Evolutionary conservation across 257 asterid species (phyloP), one percentile per base, ranked within the genome.

Genomic region (Cruciata laevipes): DNA sequence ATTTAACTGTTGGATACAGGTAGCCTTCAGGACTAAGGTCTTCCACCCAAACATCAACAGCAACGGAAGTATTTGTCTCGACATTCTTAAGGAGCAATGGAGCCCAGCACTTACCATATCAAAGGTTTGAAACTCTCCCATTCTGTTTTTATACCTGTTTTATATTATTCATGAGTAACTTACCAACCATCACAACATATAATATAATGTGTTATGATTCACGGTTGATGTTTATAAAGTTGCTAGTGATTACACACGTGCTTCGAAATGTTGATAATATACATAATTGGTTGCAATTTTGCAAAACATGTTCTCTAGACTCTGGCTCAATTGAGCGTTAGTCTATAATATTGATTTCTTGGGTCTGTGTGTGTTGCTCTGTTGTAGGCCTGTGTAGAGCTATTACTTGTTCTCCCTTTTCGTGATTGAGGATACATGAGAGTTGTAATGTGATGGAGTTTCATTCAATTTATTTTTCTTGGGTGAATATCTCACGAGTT

Each of bases 21-120:
- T 88, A 71, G 93, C 93, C 44, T 86, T 88, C 75, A 85, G 87
- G 81, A 85, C 95, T 6, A 85, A 85, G 81, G 95, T 88, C 12
- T 88, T 88, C 71, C 95, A 88, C 71, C 95, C 95, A 30, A 88
- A 88, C 71, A 80, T 88, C 77, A 88, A 88, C 61, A 88, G 96
- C 85, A 88, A 88, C 23, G 96, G 96, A 67, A 88, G 96, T 71
- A 88, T 88, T 61, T 88, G 96, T 80, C 84, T 88, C 74, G 94
- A 88, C 74, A 88, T 88, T 74, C 85, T 88, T 3, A 88, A 86
- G 72, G 96, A 88, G 73, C 96, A 86, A 64, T 88, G 96, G 96
- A 88, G 96, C 57, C 96, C 94, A 6, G 96, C 96, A 21, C 69
- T 88, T 67, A 88, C 96, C 73, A 86, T 88, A 70, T 88, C 96